Evolutionary conservation across 441 rosid genomes (phyloP), one percentile per base, ranked within the genome.

Genomic region (Gossypium lobatum): DNA sequence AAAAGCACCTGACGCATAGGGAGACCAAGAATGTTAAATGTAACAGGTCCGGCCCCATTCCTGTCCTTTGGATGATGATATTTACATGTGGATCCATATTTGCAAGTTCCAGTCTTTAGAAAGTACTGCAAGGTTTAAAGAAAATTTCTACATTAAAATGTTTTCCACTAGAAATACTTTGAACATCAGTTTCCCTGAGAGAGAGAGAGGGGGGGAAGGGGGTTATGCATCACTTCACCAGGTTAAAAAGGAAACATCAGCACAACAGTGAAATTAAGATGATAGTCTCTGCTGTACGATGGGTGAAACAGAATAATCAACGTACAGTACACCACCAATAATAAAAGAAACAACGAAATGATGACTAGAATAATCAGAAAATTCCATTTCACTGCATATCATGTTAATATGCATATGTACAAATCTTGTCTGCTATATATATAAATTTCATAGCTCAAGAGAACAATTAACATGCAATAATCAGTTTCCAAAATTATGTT

Each of bases 31-130:
- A 26, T 57, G 76, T 91, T 91, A 76, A 88, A 91, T 64, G 83
- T 83, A 39, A 91, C 81, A 17, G 91, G 95, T 74, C 85, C 91
- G 54, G 91, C 97, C 73, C 97, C 97, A 70, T 89, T 89, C 84
- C 97, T 86, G 79, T 91, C 93, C 74, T 87, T 91, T 62, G 97
- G 93, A 75, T 91, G 97, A 76, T 91, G 94, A 82, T 87, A 91
- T 81, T 91, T 91, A 86, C 97, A 91, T 28, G 91, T 88, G 20
- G 91, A 55, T 50, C 97, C 97, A 53, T 88, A 91, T 80, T 89
- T 89, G 87, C 95, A 91, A 62, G 91, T 89, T 69, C 97, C 95
- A 53, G 95, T 91, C 87, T 88, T 91, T 20, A 91, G 70, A 84
- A 82, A 91, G 80, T 88, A 89, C 95, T 91, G 88, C 85, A 80